These are phyloP conservation scores for Myxozyma neglecta DNA, from an alignment of 805 yeast genomes.

Conservation along the genomic window DNA sequence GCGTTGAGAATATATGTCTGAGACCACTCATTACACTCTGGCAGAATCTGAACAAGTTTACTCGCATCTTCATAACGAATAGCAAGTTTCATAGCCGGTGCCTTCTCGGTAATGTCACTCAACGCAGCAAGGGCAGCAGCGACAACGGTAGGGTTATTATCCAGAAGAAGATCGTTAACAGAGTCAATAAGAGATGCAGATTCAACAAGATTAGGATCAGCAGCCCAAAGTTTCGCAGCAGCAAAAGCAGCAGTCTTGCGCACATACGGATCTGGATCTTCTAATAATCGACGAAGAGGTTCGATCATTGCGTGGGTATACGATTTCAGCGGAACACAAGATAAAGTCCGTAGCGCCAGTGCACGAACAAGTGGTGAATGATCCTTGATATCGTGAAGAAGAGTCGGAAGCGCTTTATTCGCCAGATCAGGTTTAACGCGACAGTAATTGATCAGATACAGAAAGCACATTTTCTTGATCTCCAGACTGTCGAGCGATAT, in stretches of 20 bases:
- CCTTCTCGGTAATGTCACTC: slow-evolving; percentile 59
- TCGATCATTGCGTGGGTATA: slow-evolving; percentile 51
- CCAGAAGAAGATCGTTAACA: slow-evolving; percentile 57
- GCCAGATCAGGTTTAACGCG: slow-evolving; percentile 58
- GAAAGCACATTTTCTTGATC: slow-evolving; percentile 67
- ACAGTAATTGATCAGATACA: slow-evolving; percentile 63
- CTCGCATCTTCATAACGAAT: slow-evolving; percentile 53
- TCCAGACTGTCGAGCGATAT: slow-evolving; percentile 59
- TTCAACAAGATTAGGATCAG: slow-evolving; percentile 50
- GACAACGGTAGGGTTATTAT: slow-evolving; percentile 53
- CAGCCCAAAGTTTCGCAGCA: slow-evolving; percentile 64
- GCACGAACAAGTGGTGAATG: slow-evolving; percentile 53
- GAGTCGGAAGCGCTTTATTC: slow-evolving; percentile 53
- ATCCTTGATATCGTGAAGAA: slow-evolving; percentile 55
- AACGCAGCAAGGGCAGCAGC: slow-evolving; percentile 72
- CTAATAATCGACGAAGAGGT: slow-evolving; percentile 41
- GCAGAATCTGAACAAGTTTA: slow-evolving; percentile 45
- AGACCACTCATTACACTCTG: slow-evolving; percentile 62
- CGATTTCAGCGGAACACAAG: slow-evolving; percentile 57
- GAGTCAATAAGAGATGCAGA: slow-evolving; percentile 47
- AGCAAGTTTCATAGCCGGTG: slow-evolving; percentile 51
- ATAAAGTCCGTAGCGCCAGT: slow-evolving; percentile 62
- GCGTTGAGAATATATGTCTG: slow-evolving; percentile 67
- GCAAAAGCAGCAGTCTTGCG: slow-evolving; percentile 70
- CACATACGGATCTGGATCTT: slow-evolving; percentile 57